These are phyloP conservation scores for Xylaria bambusicola DNA, from an alignment of 495 filamentous ascomycete genomes.

Conservation along the genomic window DNA sequence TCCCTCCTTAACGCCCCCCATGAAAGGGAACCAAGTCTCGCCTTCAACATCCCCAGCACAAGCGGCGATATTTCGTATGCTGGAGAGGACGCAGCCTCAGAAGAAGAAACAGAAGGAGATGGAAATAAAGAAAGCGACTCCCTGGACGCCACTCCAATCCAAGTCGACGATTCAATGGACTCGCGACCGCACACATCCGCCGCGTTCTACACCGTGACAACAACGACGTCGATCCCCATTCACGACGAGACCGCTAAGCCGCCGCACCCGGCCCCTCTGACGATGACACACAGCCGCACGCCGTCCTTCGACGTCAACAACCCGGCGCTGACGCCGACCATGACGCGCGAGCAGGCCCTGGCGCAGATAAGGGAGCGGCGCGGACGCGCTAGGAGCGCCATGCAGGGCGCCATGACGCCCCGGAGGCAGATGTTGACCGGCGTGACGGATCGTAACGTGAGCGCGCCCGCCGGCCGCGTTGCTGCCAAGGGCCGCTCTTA, in stretches of 20 bases:
- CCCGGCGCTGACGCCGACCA: constrained; percentile 54
- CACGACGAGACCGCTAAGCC: constrained; percentile 28
- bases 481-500: constrained; percentile 31
- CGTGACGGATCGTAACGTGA: constrained; percentile 42
- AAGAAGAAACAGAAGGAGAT: constrained; percentile 13
- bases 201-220: constrained; percentile 40
- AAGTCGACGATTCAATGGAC: neutral
- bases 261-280: constrained; percentile 15
- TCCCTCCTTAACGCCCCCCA: constrained; percentile 57
- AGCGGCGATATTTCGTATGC: constrained; percentile 19
- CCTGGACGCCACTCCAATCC: neutral
- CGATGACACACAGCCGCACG: constrained; percentile 25
- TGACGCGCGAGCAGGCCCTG: constrained; percentile 60
- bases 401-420: constrained; percentile 46
- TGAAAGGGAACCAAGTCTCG: constrained; percentile 29
- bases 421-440: constrained; percentile 40
- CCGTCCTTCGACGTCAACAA: constrained; percentile 51
- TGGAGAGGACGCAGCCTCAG: constrained; percentile 15
- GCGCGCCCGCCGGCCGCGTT: constrained; percentile 39
- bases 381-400: constrained; percentile 48
- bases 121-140: too few relatives aligned
- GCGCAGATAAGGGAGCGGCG: constrained; percentile 56
- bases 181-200: constrained; percentile 42
- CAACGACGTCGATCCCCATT: constrained; percentile 50
- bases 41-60: constrained; percentile 41